Base-by-base conservation (phyloP, 805 yeast genomes). In the Kluyveromyces starmeri region DNA sequence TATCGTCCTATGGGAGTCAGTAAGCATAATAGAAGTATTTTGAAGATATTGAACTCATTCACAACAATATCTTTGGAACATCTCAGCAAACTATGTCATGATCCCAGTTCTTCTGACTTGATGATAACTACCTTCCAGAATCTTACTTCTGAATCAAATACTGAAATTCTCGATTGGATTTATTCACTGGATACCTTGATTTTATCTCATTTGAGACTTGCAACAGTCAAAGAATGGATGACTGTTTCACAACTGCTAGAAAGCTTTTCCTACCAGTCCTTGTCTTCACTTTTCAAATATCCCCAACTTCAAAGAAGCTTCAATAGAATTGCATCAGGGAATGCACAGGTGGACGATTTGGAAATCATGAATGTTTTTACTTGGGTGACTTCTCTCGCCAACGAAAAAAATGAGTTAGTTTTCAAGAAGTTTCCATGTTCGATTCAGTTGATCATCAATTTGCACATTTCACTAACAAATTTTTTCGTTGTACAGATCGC, bases 201-300 rank as follows among this genome's bases (percentile, higher is more conserved):
- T 18, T 62, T 70, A 2, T 68, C 71, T 3, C 64, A 79, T 20
- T 76, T 79, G 50, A 63, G 42, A 11, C 35, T 53, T 16, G 46
- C 47, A 3, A 68, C 74, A 9, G 55, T 75, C 9, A 72, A 71
- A 40, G 94, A 88, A 46, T 89, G 96, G 96, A 64, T 84, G 34
- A 69, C 70, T 36, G 71, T 79, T 3, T 82, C 73, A 52, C 89
- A 84, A 48, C 59, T 78, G 1, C 58, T 89, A 28, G 96, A 88
- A 51, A 62, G 72, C 20, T 78, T 80, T 39, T 72, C 78, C 17
- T 72, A 73, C 15, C 75, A 70, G 31, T 67, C 77, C 0, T 53
- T 70, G 21, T 59, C 72, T 8, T 70, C 78, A 7, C 60, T 85
- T 38, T 78, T 81, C 50, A 40, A 43, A 8, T 51, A 50, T 28